Base-by-base conservation (phyloP, 345 rosid genomes). In the Eucalyptus victrix region DNA sequence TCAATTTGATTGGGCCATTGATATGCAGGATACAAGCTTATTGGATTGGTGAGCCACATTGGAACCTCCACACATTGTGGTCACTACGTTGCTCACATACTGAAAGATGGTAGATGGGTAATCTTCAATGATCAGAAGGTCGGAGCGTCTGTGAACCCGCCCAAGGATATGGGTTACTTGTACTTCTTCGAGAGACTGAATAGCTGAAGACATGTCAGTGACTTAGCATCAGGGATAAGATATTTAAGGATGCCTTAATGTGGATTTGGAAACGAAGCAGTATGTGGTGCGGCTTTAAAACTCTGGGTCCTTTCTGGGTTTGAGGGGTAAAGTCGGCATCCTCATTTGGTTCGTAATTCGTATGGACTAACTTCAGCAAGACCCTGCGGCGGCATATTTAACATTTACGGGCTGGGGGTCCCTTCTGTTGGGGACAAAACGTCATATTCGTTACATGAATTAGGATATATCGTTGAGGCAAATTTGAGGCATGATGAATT, bases 141-240 rank as follows among this genome's bases (percentile, higher is more conserved):
- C 8, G 99, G 97, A 11, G 94, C 94, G 89, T 97, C 99, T 44
- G 92, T 94, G 44, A 93, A 95, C 80, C 98, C 98, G 8, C 99
- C 99, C 12, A 97, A 97, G 94, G 99, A 98, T 94, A 95, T 97
- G 99, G 99, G 99, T 14, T 98, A 98, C 88, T 88, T 97, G 90
- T 98, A 98, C 93, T 97, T 98, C 94, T 97, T 98, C 86, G 97
- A 96, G 94, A 96, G 99, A 91, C 88, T 97, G 54, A 90, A 90
- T 88, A 89, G 91, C 91, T 97, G 94, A 96, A 90, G 90, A 76
- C 47, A 76, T 76, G 42, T 40, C 85, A 11, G 47, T 76, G 85
- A 40, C 15, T 21, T 76, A 21, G 83, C 30, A 10, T 76, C 30
- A 21, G 83, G 83, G 28, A 76, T 76, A 21, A 40, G 47, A 76